Evolutionary conservation across 2,329 filamentous ascomycete species (phyloP).

Genomic region (Fusarium circinatum): DNA sequence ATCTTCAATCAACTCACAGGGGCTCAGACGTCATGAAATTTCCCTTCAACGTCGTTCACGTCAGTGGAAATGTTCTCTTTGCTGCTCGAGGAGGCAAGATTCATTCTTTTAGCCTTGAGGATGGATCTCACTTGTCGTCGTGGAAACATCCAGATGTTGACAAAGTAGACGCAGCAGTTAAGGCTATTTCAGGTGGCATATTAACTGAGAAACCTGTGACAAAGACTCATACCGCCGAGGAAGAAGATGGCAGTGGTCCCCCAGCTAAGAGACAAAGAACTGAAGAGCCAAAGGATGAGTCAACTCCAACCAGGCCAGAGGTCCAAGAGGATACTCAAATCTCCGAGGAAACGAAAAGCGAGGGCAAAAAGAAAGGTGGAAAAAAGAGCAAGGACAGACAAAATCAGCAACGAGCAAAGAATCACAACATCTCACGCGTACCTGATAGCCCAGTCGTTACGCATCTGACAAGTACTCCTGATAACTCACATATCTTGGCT

Average conservation of each 20-base stretch:
- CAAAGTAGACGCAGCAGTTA: conserved; percentile 46
- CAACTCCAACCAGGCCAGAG: conserved; percentile 38
- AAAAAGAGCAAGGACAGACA: conserved; percentile 48
- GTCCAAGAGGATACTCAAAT: conserved; percentile 6
- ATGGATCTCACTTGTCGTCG: conserved; percentile 67
- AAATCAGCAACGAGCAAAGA: conserved; percentile 30
- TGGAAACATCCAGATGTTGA: conserved; percentile 66
- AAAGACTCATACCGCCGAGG: conserved; percentile 16
- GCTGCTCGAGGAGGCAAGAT: conserved; percentile 79
- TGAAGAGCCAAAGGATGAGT: conserved; percentile 38
- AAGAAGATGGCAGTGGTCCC: conserved; percentile 44
- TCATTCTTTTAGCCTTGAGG: conserved; percentile 70
- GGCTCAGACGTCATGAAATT: conserved; percentile 53
- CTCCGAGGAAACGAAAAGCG: conserved; percentile 16
- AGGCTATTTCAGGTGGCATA: conserved; percentile 26
- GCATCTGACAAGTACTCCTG: conserved; percentile 70
- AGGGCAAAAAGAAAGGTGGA: conserved; percentile 41
- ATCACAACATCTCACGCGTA: conserved; percentile 44
- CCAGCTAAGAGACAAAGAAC: conserved; percentile 52
- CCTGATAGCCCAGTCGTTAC: conserved; percentile 73
- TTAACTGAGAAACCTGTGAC: conserved; percentile 22
- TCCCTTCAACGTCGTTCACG: conserved; percentile 74
- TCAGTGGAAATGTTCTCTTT: conserved; percentile 68
- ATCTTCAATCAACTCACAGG: not conserved
- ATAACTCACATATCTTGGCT: conserved; percentile 76